These are phyloP conservation scores for Meyerozyma smithsonii DNA, from an alignment of 1,139 yeast genomes.

Conservation along the genomic window DNA sequence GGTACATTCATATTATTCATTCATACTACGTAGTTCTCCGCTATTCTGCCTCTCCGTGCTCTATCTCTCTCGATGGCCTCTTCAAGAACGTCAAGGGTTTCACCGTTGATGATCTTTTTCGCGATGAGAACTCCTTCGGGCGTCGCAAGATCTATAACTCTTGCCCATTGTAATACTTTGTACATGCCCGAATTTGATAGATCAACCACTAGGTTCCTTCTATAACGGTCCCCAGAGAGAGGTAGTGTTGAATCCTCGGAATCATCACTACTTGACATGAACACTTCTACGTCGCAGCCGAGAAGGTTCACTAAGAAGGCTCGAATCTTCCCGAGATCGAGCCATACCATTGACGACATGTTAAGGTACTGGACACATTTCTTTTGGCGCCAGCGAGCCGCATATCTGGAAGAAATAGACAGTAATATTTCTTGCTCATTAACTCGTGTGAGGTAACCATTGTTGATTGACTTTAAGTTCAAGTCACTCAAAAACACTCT, in stretches of 20 bases:
- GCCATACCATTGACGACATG: slow-evolving; percentile 49
- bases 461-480: slow-evolving; percentile 36
- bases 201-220: slow-evolving; percentile 6
- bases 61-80: slow-evolving; percentile 29
- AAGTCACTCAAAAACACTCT: slow-evolving; percentile 39
- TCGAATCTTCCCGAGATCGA: slow-evolving; percentile 38
- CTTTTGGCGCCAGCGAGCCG: slow-evolving; percentile 1
- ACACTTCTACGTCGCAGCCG: neutral
- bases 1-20: slow-evolving; percentile 46
- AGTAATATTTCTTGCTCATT: slow-evolving; percentile 36
- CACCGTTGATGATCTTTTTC: slow-evolving; percentile 28
- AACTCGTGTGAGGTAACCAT: slow-evolving; percentile 24
- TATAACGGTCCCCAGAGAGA: neutral
- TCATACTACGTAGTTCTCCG: slow-evolving; percentile 34
- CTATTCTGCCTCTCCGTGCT: slow-evolving; percentile 40
- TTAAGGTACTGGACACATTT: slow-evolving; percentile 27
- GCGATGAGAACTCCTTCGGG: slow-evolving; percentile 29
- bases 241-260: neutral
- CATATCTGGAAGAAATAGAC: slow-evolving; percentile 13
- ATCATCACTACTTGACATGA: neutral
- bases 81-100: slow-evolving; percentile 27
- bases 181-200: slow-evolving; percentile 13
- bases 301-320: slow-evolving; percentile 18
- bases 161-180: slow-evolving; percentile 14
- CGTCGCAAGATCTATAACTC: slow-evolving; percentile 25